phyloP scores from a whole-genome alignment of 805 yeast genomes.

The Yarrowia deformans region DNA sequence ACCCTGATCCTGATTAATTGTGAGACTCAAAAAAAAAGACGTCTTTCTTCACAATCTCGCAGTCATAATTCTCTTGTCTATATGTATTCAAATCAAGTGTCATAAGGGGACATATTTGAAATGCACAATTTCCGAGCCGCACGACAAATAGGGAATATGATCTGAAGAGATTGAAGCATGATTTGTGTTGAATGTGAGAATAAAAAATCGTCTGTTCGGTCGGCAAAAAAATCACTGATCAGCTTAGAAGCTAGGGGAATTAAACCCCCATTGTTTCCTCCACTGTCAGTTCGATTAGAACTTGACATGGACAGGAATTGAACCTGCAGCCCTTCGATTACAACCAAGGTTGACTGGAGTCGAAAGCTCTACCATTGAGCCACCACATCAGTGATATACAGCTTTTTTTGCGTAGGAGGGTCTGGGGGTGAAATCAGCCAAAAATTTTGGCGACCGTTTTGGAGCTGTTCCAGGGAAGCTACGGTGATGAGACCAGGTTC shows the following conservation, averaged over 20 bases:
- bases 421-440: neutral
- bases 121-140: too few species aligned
- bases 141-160: too few species aligned
- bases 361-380: constrained; percentile 85
- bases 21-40: too few species aligned
- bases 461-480: neutral
- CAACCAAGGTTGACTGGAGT: constrained; percentile 57
- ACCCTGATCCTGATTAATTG: too few species aligned
- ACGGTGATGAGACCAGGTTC: too few species aligned
- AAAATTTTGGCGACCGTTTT: neutral
- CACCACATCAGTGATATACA: constrained; percentile 52
- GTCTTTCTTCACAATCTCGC: too few species aligned
- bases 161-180: too few species aligned
- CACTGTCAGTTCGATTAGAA: constrained; percentile 31
- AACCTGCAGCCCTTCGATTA: constrained; percentile 81
- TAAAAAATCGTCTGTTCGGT: neutral
- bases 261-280: constrained; percentile 35
- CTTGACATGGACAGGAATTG: constrained; percentile 80
- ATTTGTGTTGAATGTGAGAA: too few species aligned
- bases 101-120: too few species aligned
- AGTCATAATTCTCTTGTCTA: too few species aligned
- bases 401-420: neutral
- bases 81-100: too few species aligned
- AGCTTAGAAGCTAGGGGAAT: constrained; percentile 37
- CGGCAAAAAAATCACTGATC: constrained; percentile 21